Base-by-base conservation (phyloP, 2,329 filamentous ascomycete species). In the Alternaria postmessia region DNA sequence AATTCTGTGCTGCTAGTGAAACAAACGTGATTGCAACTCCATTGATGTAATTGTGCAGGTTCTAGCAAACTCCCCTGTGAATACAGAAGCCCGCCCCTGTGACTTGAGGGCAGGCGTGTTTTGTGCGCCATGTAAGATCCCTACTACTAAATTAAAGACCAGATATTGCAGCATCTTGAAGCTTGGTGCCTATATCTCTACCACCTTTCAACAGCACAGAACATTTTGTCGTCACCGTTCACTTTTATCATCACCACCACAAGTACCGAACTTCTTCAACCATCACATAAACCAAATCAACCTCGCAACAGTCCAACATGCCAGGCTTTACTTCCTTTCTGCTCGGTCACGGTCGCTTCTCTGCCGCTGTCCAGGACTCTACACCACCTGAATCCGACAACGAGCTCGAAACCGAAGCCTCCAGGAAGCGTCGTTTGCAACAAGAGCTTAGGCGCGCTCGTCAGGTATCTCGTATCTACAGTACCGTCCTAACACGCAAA, bases 281-380 rank as follows among this genome's bases (percentile, higher is more conserved):
- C 7, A 36, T 20, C 30, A 24, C 5, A 34, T 24, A 24, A 24
- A 52, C 32, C 39, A 30, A 2, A 11, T 2, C 5, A 43, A 6
- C 12, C 8, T 7, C 39, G 18, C 8, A 8, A 11, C 26, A 43
- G 20, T 9, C 20, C 52, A 48, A 16, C 16, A 55, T 55, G 52
- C 52, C 52, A 48, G 42, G 52, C 42, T 55, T 55, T 26, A 55
- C 28, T 20, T 55, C 52, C 42, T 47, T 55, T 42, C 42, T 48
- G 30, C 32, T 48, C 22, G 24, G 39, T 16, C 39, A 38, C 18
- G 30, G 44, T 30, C 18, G 20, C 20, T 36, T 20, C 39, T 42
- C 39, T 7, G 39, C 20, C 20, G 20, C 39, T 4, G 3, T 42
- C 39, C 39, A 42, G 24, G 39, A 22, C 11, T 14, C 52, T 18